Conservation (phyloP, 169 alveolate genomes). For the Plasmodium cynomolgi region DNA sequence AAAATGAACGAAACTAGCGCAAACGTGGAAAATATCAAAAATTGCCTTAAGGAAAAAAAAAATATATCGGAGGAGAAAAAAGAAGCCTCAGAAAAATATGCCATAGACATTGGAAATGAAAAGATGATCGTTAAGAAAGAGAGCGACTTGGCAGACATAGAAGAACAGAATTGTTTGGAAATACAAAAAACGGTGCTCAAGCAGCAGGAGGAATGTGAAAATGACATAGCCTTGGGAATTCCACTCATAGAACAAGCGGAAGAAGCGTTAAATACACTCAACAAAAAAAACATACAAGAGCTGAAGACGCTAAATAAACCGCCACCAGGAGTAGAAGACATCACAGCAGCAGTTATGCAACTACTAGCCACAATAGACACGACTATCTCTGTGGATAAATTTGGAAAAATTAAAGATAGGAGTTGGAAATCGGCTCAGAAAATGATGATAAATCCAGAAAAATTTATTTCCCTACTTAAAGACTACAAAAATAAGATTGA, state of each 20-base stretch:
- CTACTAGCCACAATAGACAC: slow-evolving; percentile 92
- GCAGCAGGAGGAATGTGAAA: slow-evolving; percentile 91
- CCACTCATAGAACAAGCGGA: slow-evolving; percentile 95
- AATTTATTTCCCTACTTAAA: slow-evolving; percentile 90
- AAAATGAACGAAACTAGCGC: slow-evolving; percentile 73
- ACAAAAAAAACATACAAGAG: slow-evolving; percentile 94
- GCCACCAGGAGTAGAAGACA: slow-evolving; percentile 95
- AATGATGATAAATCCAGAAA: slow-evolving; percentile 95
- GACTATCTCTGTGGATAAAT: slow-evolving; percentile 92
- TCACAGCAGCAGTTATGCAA: slow-evolving; percentile 93
- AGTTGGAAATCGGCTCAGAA: slow-evolving; percentile 96
- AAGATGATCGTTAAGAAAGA: slow-evolving; percentile 93
- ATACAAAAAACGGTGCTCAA: slow-evolving; percentile 92
- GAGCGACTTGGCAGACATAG: slow-evolving; percentile 91
- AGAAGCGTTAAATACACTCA: slow-evolving; percentile 93
- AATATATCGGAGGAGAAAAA: slow-evolving; percentile 93
- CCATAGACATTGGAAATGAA: slow-evolving; percentile 94
- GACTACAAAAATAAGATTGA: slow-evolving; percentile 92
- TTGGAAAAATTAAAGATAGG: slow-evolving; percentile 92
- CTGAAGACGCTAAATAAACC: slow-evolving; percentile 94
- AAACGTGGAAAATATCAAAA: slow-evolving; percentile 89
- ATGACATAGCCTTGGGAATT: slow-evolving; percentile 91
- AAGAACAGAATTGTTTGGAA: slow-evolving; percentile 93
- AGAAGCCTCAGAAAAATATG: slow-evolving; percentile 94
- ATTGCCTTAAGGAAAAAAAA: slow-evolving; percentile 89